Base-by-base conservation (phyloP, 179 eudicot genomes). In the Amaranthus tricolor region DNA sequence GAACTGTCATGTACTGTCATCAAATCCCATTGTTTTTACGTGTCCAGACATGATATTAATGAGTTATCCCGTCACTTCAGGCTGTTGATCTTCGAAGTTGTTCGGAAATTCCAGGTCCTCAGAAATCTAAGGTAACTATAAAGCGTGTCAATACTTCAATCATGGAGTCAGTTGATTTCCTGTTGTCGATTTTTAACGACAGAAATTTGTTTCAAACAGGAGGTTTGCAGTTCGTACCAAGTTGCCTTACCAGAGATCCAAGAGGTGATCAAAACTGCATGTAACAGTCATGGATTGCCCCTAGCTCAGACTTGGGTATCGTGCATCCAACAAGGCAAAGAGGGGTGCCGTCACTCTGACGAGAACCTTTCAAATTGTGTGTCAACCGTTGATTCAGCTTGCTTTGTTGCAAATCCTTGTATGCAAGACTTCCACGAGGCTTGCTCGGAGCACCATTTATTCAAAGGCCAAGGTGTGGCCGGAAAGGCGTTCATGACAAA, bases 251-350 rank as follows among this genome's bases (percentile, higher is more conserved):
- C 96, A 0, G 98, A 93, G 72, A 88, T 93, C 74, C 77, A 85
- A 17, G 90, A 89, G 61, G 88, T 93, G 49, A 72, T 93, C 7
- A 86, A 77, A 85, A 78, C 88, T 2, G 88, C 94, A 7, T 91
- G 98, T 70, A 80, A 59, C 66, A 82, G 87, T 47, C 96, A 93
- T 49, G 76, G 81, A 11, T 78, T 93, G 76, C 98, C 98, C n/a
- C 79, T 93, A 55, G 96, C 98, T 73, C 98, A 93, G 79, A 88
- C 98, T 0, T 93, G 98, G 98, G 90, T 91, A 62, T 87, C 91
- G 0, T 93, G 98, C 82, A 68, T 86, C 64, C 88, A 80, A 79
- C 96, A 93, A 86, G 92, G 96, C 21, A 93, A 91, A 80, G 81
- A 71, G 40, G 96, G 98, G 8, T 81, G 90, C 56, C 81, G 96